Base-by-base conservation (phyloP, 164 flowering plant genomes). In the Akebia trifoliata region DNA sequence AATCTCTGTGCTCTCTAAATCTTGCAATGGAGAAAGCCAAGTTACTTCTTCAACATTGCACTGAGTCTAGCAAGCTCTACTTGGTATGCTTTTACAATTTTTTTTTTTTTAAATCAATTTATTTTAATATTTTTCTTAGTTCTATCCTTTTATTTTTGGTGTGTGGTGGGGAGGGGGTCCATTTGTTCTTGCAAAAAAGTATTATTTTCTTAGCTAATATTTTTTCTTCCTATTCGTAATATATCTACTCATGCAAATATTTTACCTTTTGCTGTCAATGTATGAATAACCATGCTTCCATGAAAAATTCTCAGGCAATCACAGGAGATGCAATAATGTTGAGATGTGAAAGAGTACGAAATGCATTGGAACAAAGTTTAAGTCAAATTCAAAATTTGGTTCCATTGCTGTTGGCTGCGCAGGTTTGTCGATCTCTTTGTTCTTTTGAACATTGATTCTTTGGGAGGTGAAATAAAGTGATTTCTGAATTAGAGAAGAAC, bases 41-140 rank as follows among this genome's bases (percentile, higher is more conserved):
- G 65, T 49, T 57, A 40, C 64, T 85, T 56, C 45, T 85, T 45
- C 81, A 77, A 60, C 69, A 71, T 62, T 83, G 92, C 51, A 54
- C 78, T 4, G 84, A 83, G 24, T 72, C 72, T 31, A 83, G 92
- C 66, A 85, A 79, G 69, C 75, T 85, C 10, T 85, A 77, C 70
- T 59, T 85, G 88, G 88, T 83, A 74, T 9, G 50, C 21, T 42
- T 58, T 54, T 51, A 22, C 32, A 12, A 21, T 6, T 48, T 52
- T 56, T 4, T 31, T 30, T 24, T 51, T 46, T 35, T 0, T 37
- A 8, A 6, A 34, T 14, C 2, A 36, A 54, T 31, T 58, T 46
- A 9, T 17, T 39, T 5, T n/a, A n/a, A n/a, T n/a, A n/a, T n/a
- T n/a, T n/a, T n/a, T n/a, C n/a, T n/a, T n/a, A n/a, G n/a, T n/a